Base-by-base conservation (phyloP, 2,329 filamentous ascomycete species). In the Sphaceloma murrayae region DNA sequence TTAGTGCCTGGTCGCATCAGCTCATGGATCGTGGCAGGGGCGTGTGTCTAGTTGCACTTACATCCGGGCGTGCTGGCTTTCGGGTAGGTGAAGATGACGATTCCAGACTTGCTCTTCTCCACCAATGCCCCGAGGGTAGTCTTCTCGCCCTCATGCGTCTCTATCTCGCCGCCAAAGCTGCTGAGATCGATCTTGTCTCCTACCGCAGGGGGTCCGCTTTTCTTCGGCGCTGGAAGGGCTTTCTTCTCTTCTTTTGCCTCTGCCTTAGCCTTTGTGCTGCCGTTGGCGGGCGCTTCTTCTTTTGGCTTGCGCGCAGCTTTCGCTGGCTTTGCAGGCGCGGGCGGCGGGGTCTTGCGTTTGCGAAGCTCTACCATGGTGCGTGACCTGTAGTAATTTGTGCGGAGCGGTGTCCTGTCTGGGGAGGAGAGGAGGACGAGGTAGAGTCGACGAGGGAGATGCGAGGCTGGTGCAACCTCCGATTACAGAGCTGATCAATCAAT, bases 31-130 rank as follows among this genome's bases (percentile, higher is more conserved):
- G n/a, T n/a, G n/a, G n/a, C n/a, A n/a, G n/a, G n/a, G n/a, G n/a
- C n/a, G n/a, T n/a, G n/a, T n/a, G n/a, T n/a, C n/a, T n/a, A 34
- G 5, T 16, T 19, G 7, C 63, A 68, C 85, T 76, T 78, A 94
- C 89, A 96, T 51, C 89, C 89, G 27, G 86, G 85, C 16, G 91
- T 98, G 19, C 83, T 91, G 9, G 91, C 91, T 67, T 84, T 93
- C 48, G 91, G 91, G 60, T 96, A 96, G 22, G 88, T 95, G 64
- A 98, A 95, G 21, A 96, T 68, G 24, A 94, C 85, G 32, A 96
- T 82, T 18, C 89, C 91, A 26, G 75, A 72, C 66, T 85, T 80
- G 73, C 87, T 94, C 58, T 82, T 75, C 42, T 86, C 81, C 38
- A 95, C 74, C 17, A 98, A 77, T 54, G 78, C 71, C 67, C 85